These are phyloP conservation scores for Melampsora americana DNA, from an alignment of 1,284 basidiomycete species.

Conservation along the genomic window DNA sequence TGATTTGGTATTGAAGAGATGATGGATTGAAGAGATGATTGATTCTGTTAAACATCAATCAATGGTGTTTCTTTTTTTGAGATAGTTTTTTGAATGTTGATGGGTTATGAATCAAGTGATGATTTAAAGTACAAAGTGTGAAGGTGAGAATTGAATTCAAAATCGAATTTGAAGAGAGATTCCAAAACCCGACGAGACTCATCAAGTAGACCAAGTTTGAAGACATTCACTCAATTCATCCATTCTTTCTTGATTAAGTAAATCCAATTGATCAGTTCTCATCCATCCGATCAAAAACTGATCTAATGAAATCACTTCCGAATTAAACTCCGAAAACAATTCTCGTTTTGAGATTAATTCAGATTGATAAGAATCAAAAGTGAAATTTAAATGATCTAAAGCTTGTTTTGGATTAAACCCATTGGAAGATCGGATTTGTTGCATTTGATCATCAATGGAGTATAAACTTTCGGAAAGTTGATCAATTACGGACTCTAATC, in stretches of 20 bases:
- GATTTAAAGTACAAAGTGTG: no score
- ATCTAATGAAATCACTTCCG: slow-evolving; percentile 21
- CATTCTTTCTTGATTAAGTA: slow-evolving; percentile 26
- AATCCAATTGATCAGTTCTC: slow-evolving; percentile 25
- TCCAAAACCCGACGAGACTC: no score
- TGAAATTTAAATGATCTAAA: slow-evolving; percentile 28
- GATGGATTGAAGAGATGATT: no score
- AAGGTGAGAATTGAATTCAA: no score
- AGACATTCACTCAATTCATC: slow-evolving; percentile 32
- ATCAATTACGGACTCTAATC: slow-evolving; percentile 23
- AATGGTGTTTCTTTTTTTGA: no score
- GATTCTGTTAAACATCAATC: no score
- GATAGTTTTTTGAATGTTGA: no score
- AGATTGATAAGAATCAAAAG: slow-evolving; percentile 35
- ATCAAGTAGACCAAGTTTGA: slow-evolving; percentile 35
- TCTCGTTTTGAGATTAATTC: slow-evolving; percentile 31
- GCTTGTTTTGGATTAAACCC: slow-evolving; percentile 29
- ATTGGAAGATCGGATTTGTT: neutral
- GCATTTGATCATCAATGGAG: slow-evolving; percentile 18
- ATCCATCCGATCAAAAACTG: slow-evolving; percentile 18
- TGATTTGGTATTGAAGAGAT: no score
- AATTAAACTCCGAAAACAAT: slow-evolving; percentile 35
- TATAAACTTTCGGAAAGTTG: slow-evolving; percentile 26
- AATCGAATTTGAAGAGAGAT: no score
- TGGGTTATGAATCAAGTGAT: no score